Conservation (phyloP, 805 yeast species). For the Hanseniaspora vineae region DNA sequence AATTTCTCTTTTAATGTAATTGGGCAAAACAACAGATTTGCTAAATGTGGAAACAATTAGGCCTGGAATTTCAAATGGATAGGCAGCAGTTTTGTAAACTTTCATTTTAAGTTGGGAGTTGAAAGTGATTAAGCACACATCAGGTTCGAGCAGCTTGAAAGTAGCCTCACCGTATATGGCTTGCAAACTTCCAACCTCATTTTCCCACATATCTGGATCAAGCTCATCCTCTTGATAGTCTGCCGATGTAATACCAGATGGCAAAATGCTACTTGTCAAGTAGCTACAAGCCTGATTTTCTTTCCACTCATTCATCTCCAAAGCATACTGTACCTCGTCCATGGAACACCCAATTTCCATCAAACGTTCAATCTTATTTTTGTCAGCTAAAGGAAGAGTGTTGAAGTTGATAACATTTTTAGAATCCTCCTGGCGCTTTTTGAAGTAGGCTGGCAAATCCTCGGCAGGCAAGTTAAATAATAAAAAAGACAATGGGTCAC, state of each 20-base stretch:
- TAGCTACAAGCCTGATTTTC: slow-evolving; percentile 39
- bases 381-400: slow-evolving; percentile 27
- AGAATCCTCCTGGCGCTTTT: slow-evolving; percentile 43
- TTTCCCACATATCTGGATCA: slow-evolving; percentile 43
- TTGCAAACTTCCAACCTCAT: slow-evolving; percentile 57
- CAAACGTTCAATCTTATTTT: slow-evolving; percentile 45
- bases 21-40: slow-evolving; percentile 43
- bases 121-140: slow-evolving; percentile 18
- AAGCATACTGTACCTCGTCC: slow-evolving; percentile 42
- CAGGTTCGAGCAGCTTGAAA: slow-evolving; percentile 21
- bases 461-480: slow-evolving; percentile 88
- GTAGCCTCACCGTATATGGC: slow-evolving; percentile 43
- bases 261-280: slow-evolving; percentile 29
- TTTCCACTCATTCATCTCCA: slow-evolving; percentile 30
- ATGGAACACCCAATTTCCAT: slow-evolving; percentile 57
- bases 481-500: slow-evolving; percentile 35
- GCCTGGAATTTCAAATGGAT: slow-evolving; percentile 65
- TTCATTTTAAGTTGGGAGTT: slow-evolving; percentile 20
- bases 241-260: slow-evolving; percentile 1
- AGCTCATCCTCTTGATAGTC: slow-evolving; percentile 8
- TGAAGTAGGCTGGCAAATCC: slow-evolving; percentile 63
- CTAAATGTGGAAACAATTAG: slow-evolving; percentile 36
- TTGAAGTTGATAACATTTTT: slow-evolving; percentile 40
- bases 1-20: slow-evolving; percentile 52
- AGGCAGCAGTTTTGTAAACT: slow-evolving; percentile 35